phyloP scores from a whole-genome alignment of 129 eudicot species.

The Deinandra increscens region DNA sequence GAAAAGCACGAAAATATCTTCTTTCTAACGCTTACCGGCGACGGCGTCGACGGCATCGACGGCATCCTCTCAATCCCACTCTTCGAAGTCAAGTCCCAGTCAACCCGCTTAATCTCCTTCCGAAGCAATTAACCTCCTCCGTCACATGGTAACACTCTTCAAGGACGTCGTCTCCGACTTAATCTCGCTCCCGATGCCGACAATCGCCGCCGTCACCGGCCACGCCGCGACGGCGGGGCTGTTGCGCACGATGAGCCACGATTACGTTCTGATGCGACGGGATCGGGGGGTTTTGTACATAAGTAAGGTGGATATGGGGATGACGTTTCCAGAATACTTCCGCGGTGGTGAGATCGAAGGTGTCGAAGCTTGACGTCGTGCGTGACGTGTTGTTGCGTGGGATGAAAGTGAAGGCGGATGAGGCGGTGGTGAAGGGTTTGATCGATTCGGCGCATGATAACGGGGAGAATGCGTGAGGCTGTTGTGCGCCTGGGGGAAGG shows the following conservation, averaged over 20 bases:
- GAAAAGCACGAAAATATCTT: slow-evolving; percentile 63
- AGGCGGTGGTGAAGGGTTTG: no score
- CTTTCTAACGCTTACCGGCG: slow-evolving; percentile 61
- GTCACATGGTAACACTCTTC: slow-evolving; percentile 51
- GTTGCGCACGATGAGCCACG: slow-evolving; percentile 68
- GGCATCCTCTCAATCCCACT: slow-evolving; percentile 68
- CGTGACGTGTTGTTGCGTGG: no score
- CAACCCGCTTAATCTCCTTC: slow-evolving; percentile 36
- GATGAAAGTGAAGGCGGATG: no score
- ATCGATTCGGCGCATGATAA: no score
- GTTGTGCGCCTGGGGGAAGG: slow-evolving; percentile 51
- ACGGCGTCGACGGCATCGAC: slow-evolving; percentile 51
- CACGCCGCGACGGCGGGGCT: slow-evolving; percentile 93
- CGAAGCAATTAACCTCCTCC: slow-evolving; percentile 37
- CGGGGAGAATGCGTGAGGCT: no score
- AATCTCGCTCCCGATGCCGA: slow-evolving; percentile 72
- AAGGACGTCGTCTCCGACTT: slow-evolving; percentile 53
- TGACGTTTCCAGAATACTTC: slow-evolving; percentile 72
- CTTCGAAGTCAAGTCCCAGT: slow-evolving; percentile 50
- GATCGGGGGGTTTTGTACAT: no score
- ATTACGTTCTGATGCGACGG: slow-evolving; percentile 62
- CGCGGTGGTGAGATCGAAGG: no score
- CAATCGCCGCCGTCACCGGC: slow-evolving; percentile 75
- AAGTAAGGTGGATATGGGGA: no score
- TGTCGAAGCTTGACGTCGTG: no score